Base-by-base conservation (phyloP, 805 yeast genomes). In the Pichia exigua region DNA sequence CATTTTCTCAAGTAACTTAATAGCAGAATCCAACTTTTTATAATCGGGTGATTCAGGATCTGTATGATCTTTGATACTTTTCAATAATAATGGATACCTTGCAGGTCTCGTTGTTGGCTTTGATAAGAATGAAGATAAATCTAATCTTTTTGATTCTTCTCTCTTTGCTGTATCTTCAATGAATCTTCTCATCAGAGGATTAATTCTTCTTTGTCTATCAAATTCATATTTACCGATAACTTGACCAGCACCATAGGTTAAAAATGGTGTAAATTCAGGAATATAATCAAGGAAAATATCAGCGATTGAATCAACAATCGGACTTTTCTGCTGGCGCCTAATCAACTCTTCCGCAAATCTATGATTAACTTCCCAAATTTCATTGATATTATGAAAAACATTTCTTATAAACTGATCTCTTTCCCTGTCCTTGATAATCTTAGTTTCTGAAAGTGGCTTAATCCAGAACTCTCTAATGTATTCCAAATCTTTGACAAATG, bases 101-200 rank as follows among this genome's bases (percentile, higher is more conserved):
- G 97, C 98, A 32, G 97, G 90, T 65, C 99, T 79, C 17, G 97
- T 90, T 2, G 96, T 91, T 48, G 98, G 97, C 63, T 92, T 95
- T 8, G 96, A 88, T 57, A 94, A 75, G 62, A 90, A 94, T 0
- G 98, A 94, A 26, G 92, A 87, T 49, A 94, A 82, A 68, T 95
- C 97, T 54, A 92, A 81, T 69, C 90, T 87, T 61, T 96, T 78
- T 39, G 89, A 80, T 71, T 87, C 96, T 4, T 88, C 88, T 57
- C 85, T 73, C 61, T 88, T 80, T 60, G 87, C 95, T 5, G 91
- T 86, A 52, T 89, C 97, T 62, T 88, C 96, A 52, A 92, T 87
- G 66, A 94, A 94, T 62, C 94, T 74, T n/a, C 95, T 91, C 72
- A 94, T 92, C 54, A 86, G 79, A 46, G 95, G 85, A 67, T 94